Conservation (phyloP, 495 filamentous ascomycete species). For the Lasiosphaeria ovina region DNA sequence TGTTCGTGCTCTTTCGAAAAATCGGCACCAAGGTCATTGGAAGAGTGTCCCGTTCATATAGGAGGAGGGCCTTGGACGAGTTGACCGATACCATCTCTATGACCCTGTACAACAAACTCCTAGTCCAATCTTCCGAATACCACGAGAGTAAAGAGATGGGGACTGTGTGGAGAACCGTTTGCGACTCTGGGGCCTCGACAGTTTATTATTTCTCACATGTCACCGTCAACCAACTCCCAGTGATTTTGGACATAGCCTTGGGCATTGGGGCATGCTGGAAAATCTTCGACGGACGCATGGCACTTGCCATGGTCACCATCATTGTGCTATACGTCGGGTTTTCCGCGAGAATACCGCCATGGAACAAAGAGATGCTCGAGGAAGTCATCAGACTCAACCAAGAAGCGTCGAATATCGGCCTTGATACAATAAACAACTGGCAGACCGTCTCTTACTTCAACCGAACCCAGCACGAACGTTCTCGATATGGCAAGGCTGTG, state of each 20-base stretch:
- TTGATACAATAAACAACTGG: slow-evolving; percentile 13
- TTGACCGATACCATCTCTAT: background rate
- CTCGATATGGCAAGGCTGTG: slow-evolving; percentile 1
- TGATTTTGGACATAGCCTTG: slow-evolving; percentile 1
- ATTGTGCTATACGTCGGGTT: background rate
- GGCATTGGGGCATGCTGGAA: slow-evolving; percentile 6
- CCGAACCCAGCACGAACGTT: slow-evolving; percentile 3
- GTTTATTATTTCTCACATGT: slow-evolving; percentile 3
- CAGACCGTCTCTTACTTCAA: slow-evolving; percentile 15
- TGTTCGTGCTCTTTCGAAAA: slow-evolving; percentile 3
- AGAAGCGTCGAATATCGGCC: slow-evolving; percentile 1
- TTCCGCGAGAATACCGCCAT: background rate
- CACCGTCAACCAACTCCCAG: slow-evolving; percentile 1
- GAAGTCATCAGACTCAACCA: background rate
- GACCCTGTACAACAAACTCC: slow-evolving; percentile 13
- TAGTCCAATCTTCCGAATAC: slow-evolving; percentile 8
- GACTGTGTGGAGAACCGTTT: slow-evolving; percentile 5
- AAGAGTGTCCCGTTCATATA: background rate
- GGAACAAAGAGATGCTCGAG: background rate
- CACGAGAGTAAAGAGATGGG: slow-evolving; percentile 9
- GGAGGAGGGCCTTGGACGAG: background rate
- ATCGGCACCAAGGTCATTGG: background rate
- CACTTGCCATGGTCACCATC: slow-evolving; percentile 2
- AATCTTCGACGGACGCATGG: slow-evolving; percentile 6
- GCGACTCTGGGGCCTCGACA: background rate